phyloP scores from a whole-genome alignment of 805 yeast species.

The Barnettozyma californica region DNA sequence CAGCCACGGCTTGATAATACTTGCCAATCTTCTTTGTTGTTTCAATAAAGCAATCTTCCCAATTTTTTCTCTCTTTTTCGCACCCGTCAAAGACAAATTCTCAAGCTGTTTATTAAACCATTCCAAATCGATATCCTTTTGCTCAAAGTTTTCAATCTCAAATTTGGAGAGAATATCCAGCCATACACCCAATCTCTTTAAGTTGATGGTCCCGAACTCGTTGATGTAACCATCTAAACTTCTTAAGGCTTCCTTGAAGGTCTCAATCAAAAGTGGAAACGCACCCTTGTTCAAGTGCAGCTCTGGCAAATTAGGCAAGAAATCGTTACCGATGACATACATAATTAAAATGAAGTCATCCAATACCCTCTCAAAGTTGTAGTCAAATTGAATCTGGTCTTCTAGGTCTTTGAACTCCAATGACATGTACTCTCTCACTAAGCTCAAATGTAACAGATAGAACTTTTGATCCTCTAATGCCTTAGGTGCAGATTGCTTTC shows the following conservation, averaged over 20 bases:
- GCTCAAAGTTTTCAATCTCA: slow-evolving; percentile 83
- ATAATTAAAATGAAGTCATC: slow-evolving; percentile 90
- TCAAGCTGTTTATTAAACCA: slow-evolving; percentile 89
- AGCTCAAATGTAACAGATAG: slow-evolving; percentile 74
- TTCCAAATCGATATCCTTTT: slow-evolving; percentile 73
- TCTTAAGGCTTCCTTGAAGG: slow-evolving; percentile 77
- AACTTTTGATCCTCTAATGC: slow-evolving; percentile 75
- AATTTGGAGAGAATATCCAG: slow-evolving; percentile 68
- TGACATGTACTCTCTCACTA: slow-evolving; percentile 86
- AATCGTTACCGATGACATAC: slow-evolving; percentile 97
- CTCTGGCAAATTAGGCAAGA: slow-evolving; percentile 94
- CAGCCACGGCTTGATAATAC: slow-evolving; percentile 45
- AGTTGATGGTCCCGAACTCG: slow-evolving; percentile 75
- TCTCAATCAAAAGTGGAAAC: slow-evolving; percentile 82
- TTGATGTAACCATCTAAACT: slow-evolving; percentile 80
- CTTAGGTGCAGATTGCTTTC: slow-evolving; percentile 33
- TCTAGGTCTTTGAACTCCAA: slow-evolving; percentile 75
- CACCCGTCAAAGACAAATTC: slow-evolving; percentile 69
- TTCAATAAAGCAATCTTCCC: slow-evolving; percentile 63
- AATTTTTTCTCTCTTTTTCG: slow-evolving; percentile 55
- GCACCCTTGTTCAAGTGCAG: slow-evolving; percentile 93
- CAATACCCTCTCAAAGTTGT: slow-evolving; percentile 79
- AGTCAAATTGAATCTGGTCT: slow-evolving; percentile 55
- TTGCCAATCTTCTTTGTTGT: slow-evolving; percentile 72
- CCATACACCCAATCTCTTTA: slow-evolving; percentile 69